Evolutionary conservation across 176 grass and related monocot species (phyloP), one percentile per base, ranked within the genome.

Genomic region (Cocos nucifera): DNA sequence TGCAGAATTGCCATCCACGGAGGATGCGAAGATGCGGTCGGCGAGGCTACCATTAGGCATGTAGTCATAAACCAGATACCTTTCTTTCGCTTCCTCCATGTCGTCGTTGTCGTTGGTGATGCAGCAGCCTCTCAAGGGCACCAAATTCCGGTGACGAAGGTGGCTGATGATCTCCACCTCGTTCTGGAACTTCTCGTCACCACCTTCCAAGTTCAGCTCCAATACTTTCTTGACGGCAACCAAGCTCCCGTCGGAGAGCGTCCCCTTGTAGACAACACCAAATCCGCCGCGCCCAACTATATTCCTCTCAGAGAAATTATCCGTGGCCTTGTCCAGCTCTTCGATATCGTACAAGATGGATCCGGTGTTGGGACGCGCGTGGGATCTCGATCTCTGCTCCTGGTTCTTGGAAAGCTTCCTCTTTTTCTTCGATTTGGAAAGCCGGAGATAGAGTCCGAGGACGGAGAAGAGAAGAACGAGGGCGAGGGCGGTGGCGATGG

Each of bases 121-220:
- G 69, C 84, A 92, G 72, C 87, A 97, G 0, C 93, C 93, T 17
- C 93, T 74, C 15, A 97, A 75, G 3, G 93, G 79, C 6, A 97
- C 87, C 21, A 97, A 66, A 65, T 91, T 91, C 28, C 93, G 84
- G 81, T 97, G 93, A 21, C 87, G 75, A 63, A 97, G 80, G 52
- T 76, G 79, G 75, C 83, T 91, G 59, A 97, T 97, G 58, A 97
- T 97, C 63, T 91, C 87, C 61, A 88, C 87, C 63, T 97, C 93
- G 75, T 97, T 97, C 60, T 76, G 65, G 73, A 97, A 91, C 54
- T 91, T 87, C 56, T 85, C 92, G 65, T 97, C 92, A 2, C 80
- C 82, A 56, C 69, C 80, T 18, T 91, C 87, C 27, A 88, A 61
- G 35, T 82, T 53, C 19, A 72, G 89, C 6, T 94, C 84, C 6